A percentile compares a stretch with the other conserved stretches of the same genome.
Evolutionary conservation across 805 yeast species (phyloP).

Genomic region (Debaryomyces hansenii): DNA sequence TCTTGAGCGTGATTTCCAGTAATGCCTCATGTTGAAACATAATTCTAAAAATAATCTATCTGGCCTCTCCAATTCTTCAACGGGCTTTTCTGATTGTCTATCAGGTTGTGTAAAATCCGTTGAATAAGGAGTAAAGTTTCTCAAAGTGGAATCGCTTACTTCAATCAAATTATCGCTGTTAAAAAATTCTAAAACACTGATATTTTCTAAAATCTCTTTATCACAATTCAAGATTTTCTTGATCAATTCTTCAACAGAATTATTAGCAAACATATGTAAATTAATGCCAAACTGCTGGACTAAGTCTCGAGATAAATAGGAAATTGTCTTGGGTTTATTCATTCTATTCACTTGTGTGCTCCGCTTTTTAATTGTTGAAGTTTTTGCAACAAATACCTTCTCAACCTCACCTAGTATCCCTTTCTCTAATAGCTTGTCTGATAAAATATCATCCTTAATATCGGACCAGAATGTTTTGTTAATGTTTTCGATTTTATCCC

Average conservation of each 20-base stretch:
- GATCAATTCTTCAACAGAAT: conserved; percentile 66
- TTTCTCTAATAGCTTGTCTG: conserved; percentile 63
- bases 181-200: conserved; percentile 82
- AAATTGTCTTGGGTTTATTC: conserved; percentile 46
- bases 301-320: conserved; percentile 77
- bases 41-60: conserved; percentile 83
- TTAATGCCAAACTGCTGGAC: conserved; percentile 96
- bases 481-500: conserved; percentile 89
- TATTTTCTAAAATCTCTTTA: conserved; percentile 62
- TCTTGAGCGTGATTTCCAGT: conserved; percentile 91
- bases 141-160: conserved; percentile 65
- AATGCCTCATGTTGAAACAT: conserved; percentile 78
- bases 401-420: conserved; percentile 88
- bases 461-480: conserved; percentile 85
- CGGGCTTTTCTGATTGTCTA: conserved; percentile 58
- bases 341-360: conserved; percentile 5
- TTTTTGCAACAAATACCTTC: conserved; percentile 82
- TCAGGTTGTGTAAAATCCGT: conserved; percentile 59
- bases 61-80: conserved; percentile 76
- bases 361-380: conserved; percentile 37
- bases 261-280: conserved; percentile 69
- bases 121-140: conserved; percentile 78
- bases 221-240: conserved; percentile 75
- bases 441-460: conserved; percentile 55
- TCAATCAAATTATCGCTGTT: conserved; percentile 74